Evolutionary conservation across 2,329 filamentous ascomycete species (phyloP), one percentile per base, ranked within the genome.

Genomic region (Neopestalotiopsis sp.): DNA sequence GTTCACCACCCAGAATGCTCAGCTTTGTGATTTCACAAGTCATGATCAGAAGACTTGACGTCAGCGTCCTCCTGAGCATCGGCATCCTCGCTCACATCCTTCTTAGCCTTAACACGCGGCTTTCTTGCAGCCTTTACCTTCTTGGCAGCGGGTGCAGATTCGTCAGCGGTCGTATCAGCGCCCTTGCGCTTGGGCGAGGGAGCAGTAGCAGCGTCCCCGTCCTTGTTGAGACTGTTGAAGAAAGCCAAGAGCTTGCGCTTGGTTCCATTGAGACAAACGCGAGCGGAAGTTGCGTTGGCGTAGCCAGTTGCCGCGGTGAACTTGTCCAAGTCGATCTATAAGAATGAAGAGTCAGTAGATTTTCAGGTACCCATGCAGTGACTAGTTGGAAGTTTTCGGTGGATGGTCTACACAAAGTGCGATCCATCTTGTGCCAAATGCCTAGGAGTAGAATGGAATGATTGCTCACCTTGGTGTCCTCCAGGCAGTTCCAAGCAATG

Each of bases 401-500:
- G 24, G 6, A 32, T 10, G 57, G 57, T n/a, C 12, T 10, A 32
- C 13, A 24, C 13, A 13, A 28, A 10, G 24, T 13, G 20, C 57
- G 13, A 24, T 38, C 34, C 34, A 38, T 38, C 34, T 38, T 38
- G 34, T 38, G 34, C 34, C 34, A 38, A 38, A 59, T 5, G 20
- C n/a, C 7, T 6, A 17, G 24, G n/a, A 24, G 30, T 14, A 59
- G 20, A 14, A 24, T 28, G 57, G 24, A 28, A 12, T 24, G 56
- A 9, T 2, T 28, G 14, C 57, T 32, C 30, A 30, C 57, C 57
- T 59, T 59, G n/a, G 6, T n/a, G 30, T 59, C 57, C n/a, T 34
- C 32, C 12, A 63, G 61, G 14, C 61, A 63, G 61, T 63, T 63
- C 61, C 61, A 63, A 42, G 61, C 61, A 42, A 63, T 42, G 61